Evolutionary conservation across 176 grass and related monocot genomes (phyloP).

Genomic region (Hyparrhenia diplandra): DNA sequence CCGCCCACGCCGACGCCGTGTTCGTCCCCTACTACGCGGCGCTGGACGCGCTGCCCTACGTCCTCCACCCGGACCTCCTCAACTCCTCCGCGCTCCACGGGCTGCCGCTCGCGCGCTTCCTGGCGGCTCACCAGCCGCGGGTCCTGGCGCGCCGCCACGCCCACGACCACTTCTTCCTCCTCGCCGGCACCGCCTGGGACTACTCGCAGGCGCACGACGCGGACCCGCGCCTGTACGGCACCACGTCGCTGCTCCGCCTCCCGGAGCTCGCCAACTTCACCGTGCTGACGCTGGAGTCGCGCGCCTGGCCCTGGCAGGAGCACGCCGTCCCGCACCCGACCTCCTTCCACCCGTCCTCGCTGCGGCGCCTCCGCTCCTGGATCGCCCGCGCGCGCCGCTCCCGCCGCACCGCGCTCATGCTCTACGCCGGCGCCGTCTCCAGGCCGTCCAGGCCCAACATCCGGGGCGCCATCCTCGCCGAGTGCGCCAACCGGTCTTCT

Average conservation of each 20-base stretch:
- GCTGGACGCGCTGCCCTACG: constrained; percentile 35
- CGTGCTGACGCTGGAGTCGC: constrained; percentile 38
- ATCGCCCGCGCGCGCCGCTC: constrained; percentile 36
- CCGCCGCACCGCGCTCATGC: constrained; percentile 41
- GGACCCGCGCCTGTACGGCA: constrained; percentile 13
- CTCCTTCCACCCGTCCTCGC: constrained; percentile 51
- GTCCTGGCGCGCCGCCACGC: constrained; percentile 3
- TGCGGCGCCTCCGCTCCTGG: constrained; percentile 44
- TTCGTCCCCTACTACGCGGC: constrained; percentile 49
- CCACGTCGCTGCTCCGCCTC: constrained; percentile 43
- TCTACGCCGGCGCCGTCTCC: constrained; percentile 39
- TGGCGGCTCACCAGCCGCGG: constrained; percentile 8
- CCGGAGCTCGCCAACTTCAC: constrained; percentile 52
- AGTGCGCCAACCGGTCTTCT: constrained; percentile 32
- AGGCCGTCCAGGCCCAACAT: constrained; percentile 44
- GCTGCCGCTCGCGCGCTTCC: not conserved
- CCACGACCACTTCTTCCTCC: constrained; percentile 42
- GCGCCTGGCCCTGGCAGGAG: constrained; percentile 57
- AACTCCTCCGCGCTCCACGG: constrained; percentile 32
- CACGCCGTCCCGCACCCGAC: constrained; percentile 50
- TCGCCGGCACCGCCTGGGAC: constrained; percentile 38
- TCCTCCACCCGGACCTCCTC: not conserved
- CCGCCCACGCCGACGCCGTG: constrained; percentile 22
- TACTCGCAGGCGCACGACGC: constrained; percentile 7
- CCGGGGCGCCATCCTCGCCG: constrained; percentile 42